Base-by-base conservation (phyloP, 2,329 filamentous ascomycete species). In the Pyrenophora graminea region DNA sequence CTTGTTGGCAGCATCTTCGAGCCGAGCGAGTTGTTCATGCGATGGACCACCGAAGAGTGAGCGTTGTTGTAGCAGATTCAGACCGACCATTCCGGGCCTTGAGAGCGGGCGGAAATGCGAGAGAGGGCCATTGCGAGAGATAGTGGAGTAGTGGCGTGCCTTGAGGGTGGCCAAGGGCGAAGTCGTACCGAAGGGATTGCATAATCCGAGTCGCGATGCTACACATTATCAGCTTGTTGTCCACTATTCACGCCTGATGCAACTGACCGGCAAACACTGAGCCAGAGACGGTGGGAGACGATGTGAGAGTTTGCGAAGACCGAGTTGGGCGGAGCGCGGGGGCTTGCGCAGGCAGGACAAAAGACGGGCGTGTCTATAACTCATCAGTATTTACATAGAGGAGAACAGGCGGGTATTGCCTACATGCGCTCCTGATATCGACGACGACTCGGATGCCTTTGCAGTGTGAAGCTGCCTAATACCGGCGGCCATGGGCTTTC, bases 1-100 rank as follows among this genome's bases (percentile, higher is more conserved):
- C 74, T 91, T 89, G 76, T 97, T 99, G 32, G 94, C 95, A 19
- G 89, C 88, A 71, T 92, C 88, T 76, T 99, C 94, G 62, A 92
- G 83, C 61, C 90, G 89, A 30, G 91, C 91, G 30, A 99, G 83
- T 49, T 93, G 73, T 58, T 80, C 83, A 44, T 80, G 78, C 17
- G 74, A 78, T n/a, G 74, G 72, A 41, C 71, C 74, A 47, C 76
- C 76, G 55, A 79, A 78, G 48, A 80, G 56, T 10, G 72, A 72
- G 52, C 79, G 72, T 53, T 73, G 74, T 63, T 80, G 77, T 21
- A 62, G 58, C 51, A 78, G 61, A 46, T 67, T 70, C 49, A 78
- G 63, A 23, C 74, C 74, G 34, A 75, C 48, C 53, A 60, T 65
- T 38, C 67, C 66, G 9, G 64, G 57, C 37, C 63, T 58, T n/a